Evolutionary conservation across 805 yeast genomes (phyloP), one percentile per base, ranked within the genome.

Genomic region (Suhomyces sp.): DNA sequence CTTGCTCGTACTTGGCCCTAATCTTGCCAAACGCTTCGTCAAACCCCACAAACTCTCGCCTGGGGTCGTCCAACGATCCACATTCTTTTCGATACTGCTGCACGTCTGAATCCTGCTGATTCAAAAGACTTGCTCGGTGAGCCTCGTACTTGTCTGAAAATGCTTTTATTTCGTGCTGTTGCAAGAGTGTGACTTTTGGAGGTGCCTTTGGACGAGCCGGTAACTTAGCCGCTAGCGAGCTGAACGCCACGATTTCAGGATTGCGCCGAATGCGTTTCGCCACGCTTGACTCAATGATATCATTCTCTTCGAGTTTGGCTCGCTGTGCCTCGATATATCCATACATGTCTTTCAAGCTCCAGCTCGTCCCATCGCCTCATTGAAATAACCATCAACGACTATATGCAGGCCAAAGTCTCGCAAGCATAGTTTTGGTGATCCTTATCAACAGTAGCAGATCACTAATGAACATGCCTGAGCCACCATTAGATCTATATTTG

Each of bases 221-320:
- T 39, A 80, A 75, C 9, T 17, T 19, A 9, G 7, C 41, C 6
- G 20, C 21, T 10, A 37, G 41, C 5, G 41, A 8, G 12, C 41
- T 37, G 21, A 37, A 37, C 10, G 41, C 8, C 10, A 37, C 41
- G 2, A 88, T 53, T 15, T 70, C 73, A 0, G 93, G 91, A 60
- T 87, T 86, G 51, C 83, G 61, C 47, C 75, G 72, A 3, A 90
- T 68, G 49, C 97, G 71, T 45, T 77, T 78, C 0, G 86, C 67
- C 0, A 90, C 75, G 0, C 89, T 89, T 25, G 68, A 60, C 60
- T 92, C 96, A 3, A 93, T 77, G 2, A 81, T 68, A 55, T 92
- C 96, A 17, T 88, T 65, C 62, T 87, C 94, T 60, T 85, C 90
- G 6, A 82, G 58, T 17, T 64, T 53, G 13, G 62, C 57, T 31